A percentile compares a stretch with the other conserved stretches of the same genome.
These are phyloP conservation scores for Centella asiatica DNA, from an alignment of 129 eudicot species.

Conservation along the genomic window DNA sequence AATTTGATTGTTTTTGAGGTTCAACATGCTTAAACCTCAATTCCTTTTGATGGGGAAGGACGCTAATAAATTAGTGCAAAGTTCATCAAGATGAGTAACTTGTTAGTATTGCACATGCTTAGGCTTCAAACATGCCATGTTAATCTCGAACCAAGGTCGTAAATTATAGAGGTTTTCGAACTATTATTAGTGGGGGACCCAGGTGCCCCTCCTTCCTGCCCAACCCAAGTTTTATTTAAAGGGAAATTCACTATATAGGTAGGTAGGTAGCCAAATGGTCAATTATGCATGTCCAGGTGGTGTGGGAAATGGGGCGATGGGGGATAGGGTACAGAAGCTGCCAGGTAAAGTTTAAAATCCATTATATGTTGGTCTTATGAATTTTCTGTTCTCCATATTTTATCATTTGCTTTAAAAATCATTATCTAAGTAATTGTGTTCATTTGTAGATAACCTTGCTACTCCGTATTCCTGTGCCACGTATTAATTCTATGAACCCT, in stretches of 20 bases:
- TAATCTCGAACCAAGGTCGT: too few species aligned
- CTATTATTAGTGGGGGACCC: too few species aligned
- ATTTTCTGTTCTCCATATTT: neutral
- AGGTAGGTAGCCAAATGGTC: too few species aligned
- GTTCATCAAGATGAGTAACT: neutral
- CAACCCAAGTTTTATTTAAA: too few species aligned
- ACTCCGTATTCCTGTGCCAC: slow-evolving; percentile 41
- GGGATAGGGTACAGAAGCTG: too few species aligned
- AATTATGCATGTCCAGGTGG: too few species aligned
- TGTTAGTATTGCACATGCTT: neutral
- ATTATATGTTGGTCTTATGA: neutral
- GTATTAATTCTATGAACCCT: slow-evolving; percentile 26
- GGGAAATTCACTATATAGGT: too few species aligned
- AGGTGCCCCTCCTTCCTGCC: too few species aligned
- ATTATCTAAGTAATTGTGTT: neutral
- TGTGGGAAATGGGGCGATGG: too few species aligned
- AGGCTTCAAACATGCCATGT: neutral
- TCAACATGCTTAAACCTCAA: neutral
- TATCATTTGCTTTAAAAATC: neutral
- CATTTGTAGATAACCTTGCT: slow-evolving; percentile 54
- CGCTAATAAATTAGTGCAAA: neutral
- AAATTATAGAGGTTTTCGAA: too few species aligned
- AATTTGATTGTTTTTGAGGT: neutral
- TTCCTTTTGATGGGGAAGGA: neutral
- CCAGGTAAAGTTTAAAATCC: neutral